Evolutionary conservation across 2,329 filamentous ascomycete species (phyloP), one percentile per base, ranked within the genome.

Genomic region (Cercospora zeina): DNA sequence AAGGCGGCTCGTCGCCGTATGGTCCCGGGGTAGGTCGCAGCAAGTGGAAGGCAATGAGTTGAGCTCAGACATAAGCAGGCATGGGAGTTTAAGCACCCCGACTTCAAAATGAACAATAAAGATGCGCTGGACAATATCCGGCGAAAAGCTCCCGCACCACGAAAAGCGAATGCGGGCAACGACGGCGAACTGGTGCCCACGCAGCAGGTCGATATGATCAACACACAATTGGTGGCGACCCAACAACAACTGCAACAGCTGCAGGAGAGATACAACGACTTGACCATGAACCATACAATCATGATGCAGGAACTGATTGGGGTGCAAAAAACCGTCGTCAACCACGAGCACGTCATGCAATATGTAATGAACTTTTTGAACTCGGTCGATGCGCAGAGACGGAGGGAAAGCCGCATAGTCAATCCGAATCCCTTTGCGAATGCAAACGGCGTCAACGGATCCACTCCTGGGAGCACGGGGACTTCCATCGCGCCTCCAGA

Each of bases 1-100:
- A 96, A 72, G 91, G 85, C 70, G 89, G 89, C 27, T 85, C 90
- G 70, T 91, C 90, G 61, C 89, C 88, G 6, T 96, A 96, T 71
- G 91, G 91, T 16, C 82, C 88, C 65, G 89, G 89, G 77, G 91
- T 95, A 77, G 78, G 77, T 57, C 14, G 36, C 31, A 51, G 11
- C 16, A 16, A 39, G 47, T 27, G 19, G 37, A 16, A 27, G 9
- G 42, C 55, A 16, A n/a, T 30, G 45, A 49, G 47, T 56, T 24
- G 51, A 65, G 70, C 75, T 80, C 68, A 78, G 70, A 59, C 14
- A 58, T 54, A 27, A 58, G 33, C 71, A 95, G 90, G 87, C 89
- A 11, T 96, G 91, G 91, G 95, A 99, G 74, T 99, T 99, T 75
- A 96, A 95, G 75, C 95, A 99, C 73, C 93, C 93, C 11, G 92